Percentiles rank a stretch among this genome's conserved stretches.
phyloP scores from a whole-genome alignment of 2,329 filamentous ascomycete genomes.

The Escovopsis weberi region DNA sequence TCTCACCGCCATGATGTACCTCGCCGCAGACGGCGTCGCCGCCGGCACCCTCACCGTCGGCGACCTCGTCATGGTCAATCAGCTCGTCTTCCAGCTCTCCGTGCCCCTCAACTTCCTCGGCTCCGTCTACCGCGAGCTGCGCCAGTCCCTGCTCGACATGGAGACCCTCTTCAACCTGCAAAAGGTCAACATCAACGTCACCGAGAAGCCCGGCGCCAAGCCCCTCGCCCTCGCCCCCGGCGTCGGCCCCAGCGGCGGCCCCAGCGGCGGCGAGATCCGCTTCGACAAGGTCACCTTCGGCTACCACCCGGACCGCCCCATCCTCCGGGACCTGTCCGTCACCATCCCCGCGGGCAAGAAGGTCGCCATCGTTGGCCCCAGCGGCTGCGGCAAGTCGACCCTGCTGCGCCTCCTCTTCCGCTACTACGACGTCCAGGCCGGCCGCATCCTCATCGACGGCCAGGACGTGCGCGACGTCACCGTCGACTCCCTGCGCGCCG shows the following conservation, averaged over 20 bases:
- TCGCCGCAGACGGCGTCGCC: conserved; percentile 81
- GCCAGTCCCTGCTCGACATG: conserved; percentile 94
- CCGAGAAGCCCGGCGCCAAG: conserved; percentile 60
- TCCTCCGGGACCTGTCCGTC: conserved; percentile 69
- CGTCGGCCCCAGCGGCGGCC: too few species aligned
- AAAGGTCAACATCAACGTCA: conserved; percentile 83
- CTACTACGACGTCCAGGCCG: conserved; percentile 78
- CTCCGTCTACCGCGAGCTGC: conserved; percentile 91
- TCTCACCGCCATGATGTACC: conserved; percentile 94
- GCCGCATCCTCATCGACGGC: conserved; percentile 79
- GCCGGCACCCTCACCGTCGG: conserved; percentile 73
- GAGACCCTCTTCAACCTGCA: conserved; percentile 95
- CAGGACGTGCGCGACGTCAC: conserved; percentile 79
- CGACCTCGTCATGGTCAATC: conserved; percentile 97
- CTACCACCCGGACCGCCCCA: conserved; percentile 75
- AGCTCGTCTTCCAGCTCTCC: conserved; percentile 94
- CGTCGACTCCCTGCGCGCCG: conserved; percentile 65
- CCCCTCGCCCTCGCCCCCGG: conserved; percentile 45
- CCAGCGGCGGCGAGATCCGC: conserved; percentile 68
- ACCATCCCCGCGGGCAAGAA: conserved; percentile 94
- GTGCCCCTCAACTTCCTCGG: conserved; percentile 95
- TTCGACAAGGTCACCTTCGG: conserved; percentile 95
- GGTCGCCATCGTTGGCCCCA: conserved; percentile 87
- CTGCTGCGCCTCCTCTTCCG: conserved; percentile 83
- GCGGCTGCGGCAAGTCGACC: conserved; percentile 92